These are phyloP conservation scores for Sanghuangporus weigelae DNA, from an alignment of 1,284 basidiomycete genomes.

Conservation along the genomic window DNA sequence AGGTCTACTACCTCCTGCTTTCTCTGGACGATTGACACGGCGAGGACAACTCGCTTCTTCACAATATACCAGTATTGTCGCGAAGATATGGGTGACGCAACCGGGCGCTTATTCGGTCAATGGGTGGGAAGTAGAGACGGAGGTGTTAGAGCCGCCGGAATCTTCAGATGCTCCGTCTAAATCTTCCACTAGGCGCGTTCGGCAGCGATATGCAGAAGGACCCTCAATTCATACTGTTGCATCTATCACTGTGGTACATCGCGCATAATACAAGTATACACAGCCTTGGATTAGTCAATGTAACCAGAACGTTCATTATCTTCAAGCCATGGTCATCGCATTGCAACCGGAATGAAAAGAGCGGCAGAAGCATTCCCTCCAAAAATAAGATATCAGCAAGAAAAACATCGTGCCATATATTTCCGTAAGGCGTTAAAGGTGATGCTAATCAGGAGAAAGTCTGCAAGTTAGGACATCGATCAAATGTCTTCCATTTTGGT, in stretches of 20 bases:
- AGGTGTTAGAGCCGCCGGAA: constrained; percentile 34
- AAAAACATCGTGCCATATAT: neutral
- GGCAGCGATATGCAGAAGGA: constrained; percentile 11
- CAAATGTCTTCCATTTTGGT: neutral
- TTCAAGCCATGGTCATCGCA: neutral
- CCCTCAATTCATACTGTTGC: neutral
- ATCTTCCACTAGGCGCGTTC: neutral
- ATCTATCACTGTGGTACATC: constrained; percentile 12
- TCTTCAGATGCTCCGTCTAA: neutral
- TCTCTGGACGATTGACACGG: constrained; percentile 55
- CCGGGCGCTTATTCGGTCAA: constrained; percentile 62
- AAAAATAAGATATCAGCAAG: neutral
- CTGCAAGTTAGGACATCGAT: neutral
- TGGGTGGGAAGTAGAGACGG: constrained; percentile 61
- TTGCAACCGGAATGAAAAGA: neutral
- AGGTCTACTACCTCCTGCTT: constrained; percentile 41
- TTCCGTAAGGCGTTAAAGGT: neutral
- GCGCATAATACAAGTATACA: neutral
- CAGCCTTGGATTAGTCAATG: neutral
- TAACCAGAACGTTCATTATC: neutral
- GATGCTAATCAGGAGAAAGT: neutral
- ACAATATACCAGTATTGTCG: constrained; percentile 36
- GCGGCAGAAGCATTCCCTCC: neutral
- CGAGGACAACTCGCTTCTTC: constrained; percentile 51
- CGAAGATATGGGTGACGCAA: constrained; percentile 51